Base-by-base conservation (phyloP, 1,284 basidiomycete species). In the Irpex lacteus region DNA sequence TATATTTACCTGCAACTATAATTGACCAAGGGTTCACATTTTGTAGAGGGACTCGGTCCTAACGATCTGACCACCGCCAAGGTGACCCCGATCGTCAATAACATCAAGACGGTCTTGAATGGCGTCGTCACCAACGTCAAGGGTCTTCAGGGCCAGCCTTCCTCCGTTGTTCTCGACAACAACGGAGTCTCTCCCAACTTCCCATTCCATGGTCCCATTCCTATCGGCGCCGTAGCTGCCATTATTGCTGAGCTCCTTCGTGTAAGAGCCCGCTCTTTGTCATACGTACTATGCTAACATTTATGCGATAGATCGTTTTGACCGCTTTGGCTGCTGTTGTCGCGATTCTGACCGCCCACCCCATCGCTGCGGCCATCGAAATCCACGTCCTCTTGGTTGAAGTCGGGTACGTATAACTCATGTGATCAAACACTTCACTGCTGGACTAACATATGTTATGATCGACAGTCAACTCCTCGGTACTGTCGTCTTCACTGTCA, bases 281-380 rank as follows among this genome's bases (percentile, higher is more conserved):
- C 4, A 2, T 26, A 11, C 55, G 5, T 6, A 44, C 26, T 44
- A 2, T 4, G 75, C 72, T 61, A 13, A 49, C 49, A 0, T 18
- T 7, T n/a, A 4, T 18, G 13, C 1, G 47, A 3, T 57, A 73
- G 73, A 56, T 79, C 21, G 67, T 81, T 57, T 73, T 81, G 67
- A 63, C 59, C 11, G 79, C 78, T 18, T 67, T 80, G 57, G 73
- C 70, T 32, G 70, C 70, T 21, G 75, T 81, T 59, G 69, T 81
- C 37, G 69, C 72, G 19, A 62, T 80, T 32, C 74, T 76, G 36
- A 70, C 66, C 4, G 19, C 54, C 7, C 19, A 56, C 54, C 54
- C 54, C 54, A 60, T 64, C 19, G 68, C 69, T 18, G 68, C 75
- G 52, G 61, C 60, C 18, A 59, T 65, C 4, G 70, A 71, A 8